Evolutionary conservation across 2,329 filamentous ascomycete species (phyloP).

Genomic region (Xylariaceae sp.): DNA sequence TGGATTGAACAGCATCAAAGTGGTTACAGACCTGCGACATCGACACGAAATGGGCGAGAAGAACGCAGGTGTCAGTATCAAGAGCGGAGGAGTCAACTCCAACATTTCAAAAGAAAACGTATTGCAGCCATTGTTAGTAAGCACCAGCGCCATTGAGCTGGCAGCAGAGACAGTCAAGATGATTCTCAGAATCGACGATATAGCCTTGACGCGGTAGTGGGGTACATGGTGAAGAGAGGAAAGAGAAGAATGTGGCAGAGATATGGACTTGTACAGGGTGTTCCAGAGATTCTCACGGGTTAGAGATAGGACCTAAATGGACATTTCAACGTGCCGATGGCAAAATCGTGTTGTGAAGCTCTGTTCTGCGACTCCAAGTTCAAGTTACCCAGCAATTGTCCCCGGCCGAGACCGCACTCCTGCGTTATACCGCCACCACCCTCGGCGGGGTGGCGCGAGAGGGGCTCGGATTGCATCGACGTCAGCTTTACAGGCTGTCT

Average conservation of each 20-base stretch:
- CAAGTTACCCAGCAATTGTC: too few species aligned
- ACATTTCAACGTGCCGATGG: too few species aligned
- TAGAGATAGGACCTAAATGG: neutral
- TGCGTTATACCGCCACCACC: constrained; percentile 1
- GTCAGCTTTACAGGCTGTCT: constrained; percentile 6
- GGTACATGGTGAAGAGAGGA: constrained; percentile 6
- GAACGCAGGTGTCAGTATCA: constrained; percentile 97
- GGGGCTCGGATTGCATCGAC: constrained; percentile 10
- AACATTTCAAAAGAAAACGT: constrained; percentile 98
- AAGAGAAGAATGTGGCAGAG: constrained; percentile 15
- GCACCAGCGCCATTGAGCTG: constrained; percentile 94
- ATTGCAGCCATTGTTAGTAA: constrained; percentile 90
- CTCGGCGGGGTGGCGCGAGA: constrained; percentile 10
- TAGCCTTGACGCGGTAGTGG: constrained; percentile 56
- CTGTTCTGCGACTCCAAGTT: too few species aligned
- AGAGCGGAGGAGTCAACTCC: constrained; percentile 92
- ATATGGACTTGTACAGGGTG: constrained; percentile 6
- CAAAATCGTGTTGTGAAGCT: too few species aligned
- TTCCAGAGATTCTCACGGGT: constrained; percentile 9
- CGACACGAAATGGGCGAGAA: constrained; percentile 92
- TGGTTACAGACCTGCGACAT: constrained; percentile 92
- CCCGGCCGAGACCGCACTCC: too few species aligned
- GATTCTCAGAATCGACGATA: constrained; percentile 67
- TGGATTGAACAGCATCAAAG: constrained; percentile 96
- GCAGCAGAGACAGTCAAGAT: constrained; percentile 99